Conservation (phyloP, 1,139 yeast species). For the Debaryomyces coudertii region DNA sequence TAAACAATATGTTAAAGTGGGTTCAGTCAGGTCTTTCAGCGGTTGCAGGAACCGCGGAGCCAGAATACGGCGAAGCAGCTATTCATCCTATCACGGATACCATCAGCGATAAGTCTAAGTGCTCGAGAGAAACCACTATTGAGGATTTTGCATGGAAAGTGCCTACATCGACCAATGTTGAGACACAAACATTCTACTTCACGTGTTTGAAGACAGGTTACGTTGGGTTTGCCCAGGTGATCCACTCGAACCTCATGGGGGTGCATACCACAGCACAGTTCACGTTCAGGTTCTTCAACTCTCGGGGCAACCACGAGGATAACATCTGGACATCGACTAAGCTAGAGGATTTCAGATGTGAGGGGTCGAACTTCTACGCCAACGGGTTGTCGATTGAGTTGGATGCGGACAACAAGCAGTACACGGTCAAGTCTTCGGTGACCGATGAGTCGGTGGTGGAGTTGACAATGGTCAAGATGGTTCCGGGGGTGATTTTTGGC, state of each 20-base stretch:
- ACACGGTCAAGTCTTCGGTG: constrained; percentile 66
- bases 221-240: constrained; percentile 89
- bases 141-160: constrained; percentile 75
- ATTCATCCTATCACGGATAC: constrained; percentile 79
- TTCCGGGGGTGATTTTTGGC: constrained; percentile 91
- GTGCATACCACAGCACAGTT: constrained; percentile 92
- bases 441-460: constrained; percentile 76
- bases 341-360: constrained; percentile 74
- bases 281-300: constrained; percentile 77
- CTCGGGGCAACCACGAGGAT: constrained; percentile 43
- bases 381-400: constrained; percentile 66
- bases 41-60: constrained; percentile 96
- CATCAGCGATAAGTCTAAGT: constrained; percentile 47
- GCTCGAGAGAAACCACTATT: constrained; percentile 49
- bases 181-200: constrained; percentile 91
- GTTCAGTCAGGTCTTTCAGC: constrained; percentile 88
- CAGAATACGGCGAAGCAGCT: constrained; percentile 92
- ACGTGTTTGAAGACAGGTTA: constrained; percentile 62
- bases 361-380: constrained; percentile 83
- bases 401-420: constrained; percentile 55
- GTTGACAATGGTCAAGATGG: constrained; percentile 58
- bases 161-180: constrained; percentile 87
- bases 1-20: constrained; percentile 67
- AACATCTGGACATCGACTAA: constrained; percentile 88
- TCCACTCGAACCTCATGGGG: constrained; percentile 90